Evolutionary conservation across 2,329 filamentous ascomycete species (phyloP), one percentile per base, ranked within the genome.

Genomic region (Eutypella sp.): DNA sequence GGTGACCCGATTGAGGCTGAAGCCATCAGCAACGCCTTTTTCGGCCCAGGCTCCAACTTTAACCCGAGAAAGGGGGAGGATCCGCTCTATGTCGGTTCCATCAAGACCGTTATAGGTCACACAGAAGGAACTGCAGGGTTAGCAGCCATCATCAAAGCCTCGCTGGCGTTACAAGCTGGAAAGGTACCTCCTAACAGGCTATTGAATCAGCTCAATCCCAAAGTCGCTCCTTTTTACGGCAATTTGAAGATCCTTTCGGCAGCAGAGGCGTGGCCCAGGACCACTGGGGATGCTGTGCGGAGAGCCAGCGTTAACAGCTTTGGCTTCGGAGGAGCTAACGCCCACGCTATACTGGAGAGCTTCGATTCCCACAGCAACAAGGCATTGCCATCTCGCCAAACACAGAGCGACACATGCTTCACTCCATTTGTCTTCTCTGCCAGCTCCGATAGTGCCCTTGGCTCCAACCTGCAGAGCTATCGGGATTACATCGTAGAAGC

Each of bases 31-130:
- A 37, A 13, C 16, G 47, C 46, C 5, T 54, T 52, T 29, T 50
- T 48, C 23, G 15, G 31, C 31, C 9, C 20, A 13, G 29, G 41
- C 4, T 20, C 33, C 15, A 20, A 29, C 5, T 31, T 31, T n/a
- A 20, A 37, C 3, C 16, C 6, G n/a, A 20, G 27, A 8, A 36
- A 40, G 4, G 3, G 31, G 13, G 36, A 42, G 3, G 13, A 40
- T 18, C 41, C 31, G 22, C 40, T 57, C 2, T 25, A 51, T 20
- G 59, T 61, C 16, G 52, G 58, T 19, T 37, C 37, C 10, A 40
- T 63, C 44, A 64, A 64, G 40, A 59, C 58, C 0, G 53, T 58
- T 1, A 44, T 65, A 0, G 61, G 62, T 1, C 62, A 65, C 20
- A 54, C 51, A 0, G 62, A 64, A 15, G 56, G 57, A 0, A 48